Conservation (phyloP, 768 basidiomycete species). For the Imleria badia region DNA sequence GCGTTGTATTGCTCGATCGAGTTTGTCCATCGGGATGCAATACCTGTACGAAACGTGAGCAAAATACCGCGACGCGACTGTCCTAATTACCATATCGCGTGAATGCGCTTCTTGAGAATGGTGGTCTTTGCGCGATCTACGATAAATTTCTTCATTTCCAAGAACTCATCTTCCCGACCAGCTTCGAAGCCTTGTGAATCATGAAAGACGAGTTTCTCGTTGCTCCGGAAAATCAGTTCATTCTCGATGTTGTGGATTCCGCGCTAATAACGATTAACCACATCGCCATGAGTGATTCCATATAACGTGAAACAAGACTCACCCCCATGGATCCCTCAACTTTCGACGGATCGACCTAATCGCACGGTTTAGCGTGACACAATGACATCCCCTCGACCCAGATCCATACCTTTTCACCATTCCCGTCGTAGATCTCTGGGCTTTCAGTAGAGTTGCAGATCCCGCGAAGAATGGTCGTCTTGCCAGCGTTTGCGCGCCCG, state of each 20-base stretch:
- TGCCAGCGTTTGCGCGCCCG: background rate
- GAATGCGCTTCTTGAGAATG: background rate
- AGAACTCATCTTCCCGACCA: background rate
- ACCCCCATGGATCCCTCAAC: background rate
- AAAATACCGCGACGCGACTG: background rate
- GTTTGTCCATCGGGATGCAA: background rate
- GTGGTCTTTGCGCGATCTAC: background rate
- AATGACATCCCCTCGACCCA: background rate
- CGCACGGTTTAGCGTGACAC: background rate
- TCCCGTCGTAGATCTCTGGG: background rate
- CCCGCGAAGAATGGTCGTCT: background rate
- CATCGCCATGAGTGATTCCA: background rate
- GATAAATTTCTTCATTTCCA: background rate
- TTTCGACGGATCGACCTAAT: background rate
- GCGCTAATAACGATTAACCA: background rate
- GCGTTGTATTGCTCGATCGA: background rate
- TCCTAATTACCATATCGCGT: too few species aligned
- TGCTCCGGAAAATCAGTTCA: background rate
- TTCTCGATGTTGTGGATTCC: background rate
- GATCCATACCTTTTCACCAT: background rate
- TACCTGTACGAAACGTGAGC: background rate
- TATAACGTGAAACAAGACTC: background rate
- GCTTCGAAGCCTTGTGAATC: slow-evolving; percentile 4
- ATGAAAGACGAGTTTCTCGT: background rate
- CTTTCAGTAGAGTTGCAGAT: background rate